phyloP scores from a whole-genome alignment of 228 moss, liverwort and hornwort genomes.

The Sphagnum magellanicum region DNA sequence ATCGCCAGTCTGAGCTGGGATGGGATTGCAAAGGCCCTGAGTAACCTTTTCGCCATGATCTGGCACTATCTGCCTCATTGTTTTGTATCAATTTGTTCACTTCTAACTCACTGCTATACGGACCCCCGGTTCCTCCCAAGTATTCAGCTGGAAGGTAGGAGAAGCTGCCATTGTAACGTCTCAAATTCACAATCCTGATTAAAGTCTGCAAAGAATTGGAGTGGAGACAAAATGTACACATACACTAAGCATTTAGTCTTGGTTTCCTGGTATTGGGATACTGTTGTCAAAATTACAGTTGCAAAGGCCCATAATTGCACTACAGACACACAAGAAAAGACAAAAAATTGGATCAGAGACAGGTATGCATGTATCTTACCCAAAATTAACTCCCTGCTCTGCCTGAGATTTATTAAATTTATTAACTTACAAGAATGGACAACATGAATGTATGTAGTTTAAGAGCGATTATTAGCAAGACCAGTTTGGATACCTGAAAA shows the following conservation, averaged over 20 bases:
- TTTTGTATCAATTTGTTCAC: conserved; percentile 27
- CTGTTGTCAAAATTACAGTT: no score
- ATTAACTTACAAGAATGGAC: no score
- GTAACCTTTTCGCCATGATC: conserved; percentile 42
- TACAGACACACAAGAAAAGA: no score
- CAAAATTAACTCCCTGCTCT: no score
- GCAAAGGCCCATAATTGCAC: no score
- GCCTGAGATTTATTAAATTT: no score
- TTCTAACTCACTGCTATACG: conserved; percentile 34
- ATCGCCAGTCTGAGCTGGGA: conserved; percentile 43
- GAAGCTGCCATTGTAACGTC: conserved; percentile 72
- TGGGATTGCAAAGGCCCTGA: conserved; percentile 25
- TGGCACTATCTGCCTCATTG: conserved; percentile 34
- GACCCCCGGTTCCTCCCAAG: conserved; percentile 47
- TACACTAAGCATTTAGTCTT: no score
- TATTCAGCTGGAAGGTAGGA: conserved; percentile 83
- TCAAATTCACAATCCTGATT: conserved; percentile 62
- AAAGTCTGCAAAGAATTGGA: conserved; percentile 41
- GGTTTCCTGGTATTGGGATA: no score
- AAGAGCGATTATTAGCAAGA: no score
- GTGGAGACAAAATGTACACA: not conserved
- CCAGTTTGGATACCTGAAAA: conserved; percentile 21
- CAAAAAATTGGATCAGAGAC: no score
- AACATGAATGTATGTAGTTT: no score
- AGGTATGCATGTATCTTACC: no score